These are phyloP conservation scores for Penicillium crustosum DNA, from an alignment of 2,329 filamentous ascomycete species.

Conservation along the genomic window DNA sequence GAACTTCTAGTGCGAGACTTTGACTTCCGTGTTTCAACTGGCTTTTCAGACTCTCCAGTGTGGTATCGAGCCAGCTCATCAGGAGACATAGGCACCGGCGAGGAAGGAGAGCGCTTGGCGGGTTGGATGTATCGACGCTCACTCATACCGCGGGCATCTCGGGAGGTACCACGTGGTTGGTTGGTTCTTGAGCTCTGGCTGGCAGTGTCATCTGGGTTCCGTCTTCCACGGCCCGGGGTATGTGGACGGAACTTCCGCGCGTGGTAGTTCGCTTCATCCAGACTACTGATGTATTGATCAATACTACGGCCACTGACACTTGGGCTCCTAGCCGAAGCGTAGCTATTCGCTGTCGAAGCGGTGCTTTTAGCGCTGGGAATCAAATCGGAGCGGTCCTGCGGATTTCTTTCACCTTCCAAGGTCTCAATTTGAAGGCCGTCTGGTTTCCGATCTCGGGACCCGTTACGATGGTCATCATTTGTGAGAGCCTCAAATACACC, in stretches of 20 bases:
- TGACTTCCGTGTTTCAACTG: constrained; percentile 42
- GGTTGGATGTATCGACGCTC: constrained; percentile 68
- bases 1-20: constrained; percentile 33
- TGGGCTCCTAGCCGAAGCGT: constrained; percentile 54
- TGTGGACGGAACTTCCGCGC: constrained; percentile 50
- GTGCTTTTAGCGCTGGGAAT: constrained; percentile 46
- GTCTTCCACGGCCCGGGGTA: constrained; percentile 54
- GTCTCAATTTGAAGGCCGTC: constrained; percentile 68
- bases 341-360: constrained; percentile 46
- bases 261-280: constrained; percentile 73
- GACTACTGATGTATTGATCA: constrained; percentile 81
- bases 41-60: constrained; percentile 45
- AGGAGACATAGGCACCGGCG: constrained; percentile 90
- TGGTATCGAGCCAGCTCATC: constrained; percentile 64
- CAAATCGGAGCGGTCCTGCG: constrained; percentile 56
- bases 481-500: constrained; percentile 64
- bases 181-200: constrained; percentile 53
- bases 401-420: constrained; percentile 53
- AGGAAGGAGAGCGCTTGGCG: constrained; percentile 84
- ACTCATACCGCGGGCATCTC: constrained; percentile 66
- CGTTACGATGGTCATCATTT: constrained; percentile 55
- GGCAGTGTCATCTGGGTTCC: constrained; percentile 43
- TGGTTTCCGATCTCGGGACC: constrained; percentile 76
- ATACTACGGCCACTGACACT: constrained; percentile 65
- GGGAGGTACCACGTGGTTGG: constrained; percentile 61